These are phyloP conservation scores for Clitopilus passeckerianus DNA, from an alignment of 768 basidiomycete species.

Conservation along the genomic window DNA sequence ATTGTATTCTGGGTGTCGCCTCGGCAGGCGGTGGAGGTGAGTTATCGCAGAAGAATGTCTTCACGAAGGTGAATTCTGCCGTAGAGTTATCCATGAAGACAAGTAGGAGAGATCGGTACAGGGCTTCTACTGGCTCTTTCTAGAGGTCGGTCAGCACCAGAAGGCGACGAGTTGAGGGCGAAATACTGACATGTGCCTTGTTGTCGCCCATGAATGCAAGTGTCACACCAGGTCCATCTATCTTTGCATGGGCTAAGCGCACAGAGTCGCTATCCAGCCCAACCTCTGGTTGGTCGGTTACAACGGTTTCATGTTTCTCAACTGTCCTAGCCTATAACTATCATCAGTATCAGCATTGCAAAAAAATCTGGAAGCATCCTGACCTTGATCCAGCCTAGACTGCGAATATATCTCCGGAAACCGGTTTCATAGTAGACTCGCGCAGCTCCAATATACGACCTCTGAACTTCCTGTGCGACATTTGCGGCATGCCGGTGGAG, in stretches of 20 bases:
- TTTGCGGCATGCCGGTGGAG: constrained; percentile 76
- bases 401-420: constrained; percentile 84
- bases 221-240: constrained; percentile 78
- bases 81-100: constrained; percentile 95
- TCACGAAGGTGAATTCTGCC: constrained; percentile 86
- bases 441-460: constrained; percentile 78
- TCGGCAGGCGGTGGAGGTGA: constrained; percentile 28
- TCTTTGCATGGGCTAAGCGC: constrained; percentile 60
- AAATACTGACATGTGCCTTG: constrained; percentile 66
- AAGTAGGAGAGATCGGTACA: constrained; percentile 80
- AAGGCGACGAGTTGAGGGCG: constrained; percentile 2
- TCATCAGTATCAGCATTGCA: not conserved
- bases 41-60: constrained; percentile 68
- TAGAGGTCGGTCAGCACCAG: constrained; percentile 16
- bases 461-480: constrained; percentile 84
- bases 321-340: constrained; percentile 49
- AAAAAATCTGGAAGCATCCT: constrained; percentile 5
- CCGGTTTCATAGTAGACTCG: constrained; percentile 95
- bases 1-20: constrained; percentile 25
- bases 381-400: constrained; percentile 76
- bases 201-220: constrained; percentile 89
- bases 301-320: constrained; percentile 70
- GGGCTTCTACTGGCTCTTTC: constrained; percentile 82
- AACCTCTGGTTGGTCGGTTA: constrained; percentile 35
- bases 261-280: constrained; percentile 41